Conservation (phyloP, 495 filamentous ascomycete genomes). For the Penicillium pulvis region DNA sequence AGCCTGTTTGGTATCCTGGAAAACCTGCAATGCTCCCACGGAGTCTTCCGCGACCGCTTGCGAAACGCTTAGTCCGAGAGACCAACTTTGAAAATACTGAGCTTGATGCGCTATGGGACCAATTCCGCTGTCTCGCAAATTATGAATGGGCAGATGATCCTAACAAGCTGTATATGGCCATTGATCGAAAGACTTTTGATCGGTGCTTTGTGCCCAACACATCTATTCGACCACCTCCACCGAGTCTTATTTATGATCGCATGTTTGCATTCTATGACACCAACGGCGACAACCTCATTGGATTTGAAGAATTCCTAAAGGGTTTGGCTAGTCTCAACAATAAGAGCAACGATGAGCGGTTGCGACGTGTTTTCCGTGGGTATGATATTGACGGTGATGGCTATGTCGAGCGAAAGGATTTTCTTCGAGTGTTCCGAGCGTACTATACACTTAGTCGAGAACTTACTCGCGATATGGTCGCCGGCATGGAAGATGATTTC, state of each 20-base stretch:
- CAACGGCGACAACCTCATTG: slow-evolving; percentile 83
- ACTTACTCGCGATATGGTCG: slow-evolving; percentile 80
- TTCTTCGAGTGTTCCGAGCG: slow-evolving; percentile 86
- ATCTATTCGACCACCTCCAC: slow-evolving; percentile 70
- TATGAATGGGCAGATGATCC: slow-evolving; percentile 85
- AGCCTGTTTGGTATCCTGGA: slow-evolving; percentile 88
- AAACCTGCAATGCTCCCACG: slow-evolving; percentile 69
- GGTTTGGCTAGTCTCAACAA: slow-evolving; percentile 81
- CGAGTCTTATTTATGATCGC: slow-evolving; percentile 90
- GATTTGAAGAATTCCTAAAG: slow-evolving; percentile 88
- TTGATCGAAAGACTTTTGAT: slow-evolving; percentile 89
- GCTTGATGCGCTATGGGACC: slow-evolving; percentile 91
- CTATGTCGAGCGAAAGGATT: slow-evolving; percentile 84
- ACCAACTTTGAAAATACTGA: slow-evolving; percentile 80
- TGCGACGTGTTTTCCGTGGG: slow-evolving; percentile 77
- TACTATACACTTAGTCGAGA: slow-evolving; percentile 86
- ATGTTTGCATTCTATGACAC: slow-evolving; percentile 97
- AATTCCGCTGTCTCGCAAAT: slow-evolving; percentile 89
- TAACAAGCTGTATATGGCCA: slow-evolving; percentile 72
- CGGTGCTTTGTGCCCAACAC: slow-evolving; percentile 83
- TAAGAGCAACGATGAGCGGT: slow-evolving; percentile 64
- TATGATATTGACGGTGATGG: slow-evolving; percentile 93
- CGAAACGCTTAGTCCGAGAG: slow-evolving; percentile 65
- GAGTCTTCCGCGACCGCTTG: slow-evolving; percentile 63
- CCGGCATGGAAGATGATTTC: slow-evolving; percentile 77